phyloP scores from a whole-genome alignment of 2,329 filamentous ascomycete genomes.

The Paraconiothyrium sp. region DNA sequence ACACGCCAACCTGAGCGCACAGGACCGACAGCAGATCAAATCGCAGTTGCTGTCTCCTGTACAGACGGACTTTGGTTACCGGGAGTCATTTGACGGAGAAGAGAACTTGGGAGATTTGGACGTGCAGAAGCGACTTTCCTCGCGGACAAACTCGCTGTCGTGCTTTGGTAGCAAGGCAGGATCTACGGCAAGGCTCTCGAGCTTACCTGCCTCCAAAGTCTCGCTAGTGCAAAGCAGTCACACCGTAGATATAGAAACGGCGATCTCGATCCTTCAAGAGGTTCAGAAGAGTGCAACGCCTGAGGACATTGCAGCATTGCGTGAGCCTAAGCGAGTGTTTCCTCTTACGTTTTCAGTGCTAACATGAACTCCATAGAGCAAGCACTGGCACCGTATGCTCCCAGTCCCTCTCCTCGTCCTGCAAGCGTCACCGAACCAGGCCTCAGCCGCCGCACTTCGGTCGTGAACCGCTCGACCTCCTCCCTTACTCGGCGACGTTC shows the following conservation, averaged over 20 bases:
- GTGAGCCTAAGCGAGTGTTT: slow-evolving; percentile 34
- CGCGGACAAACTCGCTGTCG: slow-evolving; percentile 41
- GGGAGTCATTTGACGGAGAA: slow-evolving; percentile 29
- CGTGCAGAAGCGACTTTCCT: slow-evolving; percentile 37
- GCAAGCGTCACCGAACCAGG: slow-evolving; percentile 24
- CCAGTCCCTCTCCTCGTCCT: slow-evolving; percentile 13
- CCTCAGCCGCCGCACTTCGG: slow-evolving; percentile 32
- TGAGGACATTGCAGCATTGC: slow-evolving; percentile 57
- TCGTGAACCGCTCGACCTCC: slow-evolving; percentile 35
- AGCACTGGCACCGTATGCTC: slow-evolving; percentile 36
- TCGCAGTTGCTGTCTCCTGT: slow-evolving; percentile 41
- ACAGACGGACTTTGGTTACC: slow-evolving; percentile 33
- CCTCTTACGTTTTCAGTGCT: slow-evolving; percentile 13
- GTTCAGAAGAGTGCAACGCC: slow-evolving; percentile 59
- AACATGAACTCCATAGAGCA: slow-evolving; percentile 32
- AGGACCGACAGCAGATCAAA: slow-evolving; percentile 41
- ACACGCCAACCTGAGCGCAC: slow-evolving; percentile 38
- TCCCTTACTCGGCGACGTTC: slow-evolving; percentile 52
- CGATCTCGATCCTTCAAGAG: slow-evolving; percentile 57
- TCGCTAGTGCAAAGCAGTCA: slow-evolving; percentile 44
- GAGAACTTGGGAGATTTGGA: slow-evolving; percentile 32
- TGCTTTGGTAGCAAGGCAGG: slow-evolving; percentile 34
- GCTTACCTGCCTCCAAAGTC: slow-evolving; percentile 36
- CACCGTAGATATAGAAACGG: slow-evolving; percentile 55
- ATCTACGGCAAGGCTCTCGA: slow-evolving; percentile 35